These are phyloP conservation scores for Cetradonia linearis DNA, from an alignment of 495 filamentous ascomycete genomes.

Conservation along the genomic window DNA sequence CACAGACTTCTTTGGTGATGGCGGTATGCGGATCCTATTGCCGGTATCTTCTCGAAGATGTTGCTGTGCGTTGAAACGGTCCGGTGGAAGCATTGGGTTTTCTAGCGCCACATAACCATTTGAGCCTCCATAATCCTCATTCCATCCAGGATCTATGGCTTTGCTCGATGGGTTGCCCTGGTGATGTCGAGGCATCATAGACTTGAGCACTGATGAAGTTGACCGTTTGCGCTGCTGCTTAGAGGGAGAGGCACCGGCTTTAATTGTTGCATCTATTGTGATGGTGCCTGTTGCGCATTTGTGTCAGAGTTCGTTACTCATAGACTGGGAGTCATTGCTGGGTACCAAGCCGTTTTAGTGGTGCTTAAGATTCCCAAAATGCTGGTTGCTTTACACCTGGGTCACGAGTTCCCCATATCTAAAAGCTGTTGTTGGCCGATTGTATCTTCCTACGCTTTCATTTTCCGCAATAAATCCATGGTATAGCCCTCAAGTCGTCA, in stretches of 20 bases:
- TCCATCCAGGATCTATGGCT: constrained; percentile 25
- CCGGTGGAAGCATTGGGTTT: constrained; percentile 31
- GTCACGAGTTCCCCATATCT: not conserved
- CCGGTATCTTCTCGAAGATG: constrained; percentile 28
- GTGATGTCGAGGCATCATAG: constrained; percentile 37
- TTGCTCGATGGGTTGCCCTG: constrained; percentile 36
- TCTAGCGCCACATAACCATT: constrained; percentile 4
- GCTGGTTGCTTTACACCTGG: not conserved
- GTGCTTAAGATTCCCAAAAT: not conserved
- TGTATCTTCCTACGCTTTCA: not conserved
- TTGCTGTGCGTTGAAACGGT: constrained; percentile 23
- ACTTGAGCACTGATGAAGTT: constrained; percentile 37
- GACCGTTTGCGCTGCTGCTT: constrained; percentile 6
- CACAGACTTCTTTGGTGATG: constrained; percentile 18
- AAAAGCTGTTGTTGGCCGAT: too few species aligned
- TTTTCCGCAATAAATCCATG: not conserved
- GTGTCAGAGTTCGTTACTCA: not conserved
- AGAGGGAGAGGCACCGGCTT: not conserved
- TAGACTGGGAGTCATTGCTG: not conserved
- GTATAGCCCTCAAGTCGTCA: not conserved
- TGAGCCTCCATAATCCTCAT: constrained; percentile 24
- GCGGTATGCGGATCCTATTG: constrained; percentile 17
- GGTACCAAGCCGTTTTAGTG: not conserved
- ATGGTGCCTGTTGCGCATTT: not conserved
- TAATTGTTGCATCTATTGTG: not conserved